phyloP scores from a whole-genome alignment of 1,139 yeast species.

The Candida sp. region DNA sequence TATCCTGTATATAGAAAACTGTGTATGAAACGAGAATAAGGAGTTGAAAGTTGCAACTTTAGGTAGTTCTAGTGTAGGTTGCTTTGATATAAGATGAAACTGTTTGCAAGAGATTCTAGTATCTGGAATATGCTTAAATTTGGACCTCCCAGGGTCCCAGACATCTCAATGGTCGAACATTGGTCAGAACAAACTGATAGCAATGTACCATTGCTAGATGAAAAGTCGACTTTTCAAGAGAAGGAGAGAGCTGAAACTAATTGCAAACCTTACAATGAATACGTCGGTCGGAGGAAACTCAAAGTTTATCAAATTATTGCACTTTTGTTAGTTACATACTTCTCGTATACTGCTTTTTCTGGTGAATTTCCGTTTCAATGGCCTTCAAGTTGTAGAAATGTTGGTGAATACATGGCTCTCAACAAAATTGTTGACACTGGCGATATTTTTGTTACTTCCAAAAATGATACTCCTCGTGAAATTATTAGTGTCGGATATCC shows the following conservation, averaged over 20 bases:
- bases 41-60: not conserved
- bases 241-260: not conserved
- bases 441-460: not conserved
- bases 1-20: no score
- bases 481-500: constrained; percentile 30
- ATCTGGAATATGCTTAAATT: constrained; percentile 19
- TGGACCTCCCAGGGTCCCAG: constrained; percentile 10
- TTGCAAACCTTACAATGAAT: not conserved
- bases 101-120: constrained; percentile 13
- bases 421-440: not conserved
- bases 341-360: not conserved
- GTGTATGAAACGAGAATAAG: no score
- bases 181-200: not conserved
- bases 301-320: not conserved
- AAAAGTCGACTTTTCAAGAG: not conserved
- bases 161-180: not conserved
- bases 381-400: not conserved
- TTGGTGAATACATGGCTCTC: not conserved
- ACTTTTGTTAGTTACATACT: not conserved
- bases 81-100: constrained; percentile 11
- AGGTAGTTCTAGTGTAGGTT: not conserved
- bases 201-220: not conserved
- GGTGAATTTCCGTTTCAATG: not conserved
- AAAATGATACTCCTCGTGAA: constrained; percentile 9
- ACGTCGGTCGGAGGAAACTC: not conserved